These are phyloP conservation scores for Licmophora abbreviata DNA, from an alignment of 108 stramenopile genomes.

Conservation along the genomic window DNA sequence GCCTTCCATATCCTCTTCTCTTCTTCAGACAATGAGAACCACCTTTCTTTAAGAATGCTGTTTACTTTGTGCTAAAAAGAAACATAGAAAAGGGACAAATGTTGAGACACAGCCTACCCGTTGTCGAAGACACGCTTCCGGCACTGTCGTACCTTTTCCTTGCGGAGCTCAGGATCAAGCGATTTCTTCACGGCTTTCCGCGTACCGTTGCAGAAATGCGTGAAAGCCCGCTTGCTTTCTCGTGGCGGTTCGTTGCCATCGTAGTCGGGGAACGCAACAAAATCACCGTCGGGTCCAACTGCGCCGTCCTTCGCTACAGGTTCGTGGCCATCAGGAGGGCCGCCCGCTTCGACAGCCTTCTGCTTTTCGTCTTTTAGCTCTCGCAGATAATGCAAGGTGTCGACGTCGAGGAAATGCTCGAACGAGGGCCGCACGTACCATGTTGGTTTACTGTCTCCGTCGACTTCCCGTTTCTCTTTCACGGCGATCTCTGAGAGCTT, in stretches of 20 bases:
- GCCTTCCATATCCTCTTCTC: constrained; percentile 59
- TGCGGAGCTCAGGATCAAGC: constrained; percentile 39
- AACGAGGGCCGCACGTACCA: constrained; percentile 23
- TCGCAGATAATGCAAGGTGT: constrained; percentile 11
- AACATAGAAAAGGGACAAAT: constrained; percentile 1
- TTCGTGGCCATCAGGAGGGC: constrained; percentile 1
- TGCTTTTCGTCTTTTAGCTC: constrained; percentile 13
- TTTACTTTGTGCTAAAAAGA: constrained; percentile 43
- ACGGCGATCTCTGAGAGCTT: constrained; percentile 26
- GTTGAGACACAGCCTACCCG: background rate
- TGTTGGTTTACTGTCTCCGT: constrained; percentile 19
- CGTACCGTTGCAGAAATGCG: constrained; percentile 60
- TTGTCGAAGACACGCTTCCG: background rate
- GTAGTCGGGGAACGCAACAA: constrained; percentile 72
- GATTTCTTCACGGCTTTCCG: constrained; percentile 67
- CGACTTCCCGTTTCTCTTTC: constrained; percentile 28
- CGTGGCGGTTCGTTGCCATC: constrained; percentile 61
- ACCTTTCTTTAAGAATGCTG: constrained; percentile 53
- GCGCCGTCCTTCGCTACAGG: constrained; percentile 29
- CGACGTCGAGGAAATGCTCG: constrained; percentile 15
- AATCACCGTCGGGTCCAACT: constrained; percentile 53
- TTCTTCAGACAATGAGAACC: constrained; percentile 49
- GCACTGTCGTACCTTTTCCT: constrained; percentile 43
- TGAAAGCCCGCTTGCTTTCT: constrained; percentile 75
- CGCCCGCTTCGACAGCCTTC: constrained; percentile 7